Evolutionary conservation across 1,139 yeast genomes (phyloP).

Genomic region (Sugiyamaella paludigena): DNA sequence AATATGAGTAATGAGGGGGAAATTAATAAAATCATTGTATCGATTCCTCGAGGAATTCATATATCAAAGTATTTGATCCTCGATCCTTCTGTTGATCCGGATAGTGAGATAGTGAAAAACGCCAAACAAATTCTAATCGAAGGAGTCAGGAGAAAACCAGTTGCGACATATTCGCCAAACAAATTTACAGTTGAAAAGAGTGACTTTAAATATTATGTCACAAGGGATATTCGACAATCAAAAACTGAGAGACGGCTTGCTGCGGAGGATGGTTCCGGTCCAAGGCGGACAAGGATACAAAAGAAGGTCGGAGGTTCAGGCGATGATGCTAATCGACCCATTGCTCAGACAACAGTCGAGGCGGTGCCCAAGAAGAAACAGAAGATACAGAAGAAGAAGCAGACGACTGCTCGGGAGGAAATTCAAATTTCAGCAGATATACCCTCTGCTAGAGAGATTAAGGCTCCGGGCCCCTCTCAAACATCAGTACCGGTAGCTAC

Average conservation of each 20-base stretch:
- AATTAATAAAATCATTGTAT: conserved; percentile 23
- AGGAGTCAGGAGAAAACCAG: conserved; percentile 6
- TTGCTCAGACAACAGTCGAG: no score
- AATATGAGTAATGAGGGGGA: conserved; percentile 25
- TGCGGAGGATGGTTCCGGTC: not conserved
- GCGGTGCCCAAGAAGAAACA: no score
- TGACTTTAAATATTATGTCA: conserved; percentile 16
- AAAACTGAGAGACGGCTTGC: not conserved
- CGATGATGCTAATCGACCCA: no score
- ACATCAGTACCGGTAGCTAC: no score
- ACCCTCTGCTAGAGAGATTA: no score
- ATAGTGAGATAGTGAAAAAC: conserved; percentile 25
- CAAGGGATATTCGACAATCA: not conserved
- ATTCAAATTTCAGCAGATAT: no score
- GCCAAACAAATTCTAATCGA: conserved; percentile 22
- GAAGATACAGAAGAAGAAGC: no score
- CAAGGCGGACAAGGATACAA: not conserved
- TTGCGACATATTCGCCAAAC: not conserved
- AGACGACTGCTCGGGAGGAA: no score
- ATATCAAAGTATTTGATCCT: conserved; percentile 24
- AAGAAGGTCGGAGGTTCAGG: not conserved
- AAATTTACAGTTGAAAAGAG: conserved; percentile 11
- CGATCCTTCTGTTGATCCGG: conserved; percentile 22
- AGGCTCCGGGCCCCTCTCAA: no score
- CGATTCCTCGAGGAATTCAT: conserved; percentile 21